These are phyloP conservation scores for Heliamphora pulchella DNA, from an alignment of 179 eudicot species.

Conservation along the genomic window DNA sequence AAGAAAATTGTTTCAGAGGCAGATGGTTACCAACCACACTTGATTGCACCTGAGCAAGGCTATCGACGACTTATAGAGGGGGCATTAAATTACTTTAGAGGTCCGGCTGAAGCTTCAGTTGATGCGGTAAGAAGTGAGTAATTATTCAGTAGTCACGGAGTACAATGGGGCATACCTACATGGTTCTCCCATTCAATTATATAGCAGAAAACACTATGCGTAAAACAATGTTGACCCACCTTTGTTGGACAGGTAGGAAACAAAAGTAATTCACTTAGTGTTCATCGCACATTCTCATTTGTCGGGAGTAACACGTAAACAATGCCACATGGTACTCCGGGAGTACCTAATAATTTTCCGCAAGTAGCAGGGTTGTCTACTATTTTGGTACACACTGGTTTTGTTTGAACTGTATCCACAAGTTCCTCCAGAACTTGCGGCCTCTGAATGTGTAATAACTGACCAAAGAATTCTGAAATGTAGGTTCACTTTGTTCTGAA, in stretches of 20 bases:
- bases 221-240: too few relatives aligned
- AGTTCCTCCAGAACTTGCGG: not conserved
- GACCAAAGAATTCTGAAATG: constrained; percentile 13
- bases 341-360: too few relatives aligned
- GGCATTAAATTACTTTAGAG: constrained; percentile 55
- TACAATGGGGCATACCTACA: too few relatives aligned
- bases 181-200: too few relatives aligned
- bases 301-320: too few relatives aligned
- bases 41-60: constrained; percentile 90
- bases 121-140: constrained; percentile 59
- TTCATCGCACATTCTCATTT: too few relatives aligned
- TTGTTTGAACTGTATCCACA: not conserved
- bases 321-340: too few relatives aligned
- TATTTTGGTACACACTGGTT: not conserved
- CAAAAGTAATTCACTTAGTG: too few relatives aligned
- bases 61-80: constrained; percentile 83
- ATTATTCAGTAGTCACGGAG: too few relatives aligned
- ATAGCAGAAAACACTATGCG: too few relatives aligned
- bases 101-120: constrained; percentile 85
- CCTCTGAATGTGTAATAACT: constrained; percentile 2
- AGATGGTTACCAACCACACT: constrained; percentile 84
- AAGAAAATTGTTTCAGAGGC: constrained; percentile 64
- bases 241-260: too few relatives aligned
- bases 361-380: not conserved
- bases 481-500: constrained; percentile 83